Base-by-base conservation (phyloP, 176 grass and related monocot genomes). In the Lolium rigidum region DNA sequence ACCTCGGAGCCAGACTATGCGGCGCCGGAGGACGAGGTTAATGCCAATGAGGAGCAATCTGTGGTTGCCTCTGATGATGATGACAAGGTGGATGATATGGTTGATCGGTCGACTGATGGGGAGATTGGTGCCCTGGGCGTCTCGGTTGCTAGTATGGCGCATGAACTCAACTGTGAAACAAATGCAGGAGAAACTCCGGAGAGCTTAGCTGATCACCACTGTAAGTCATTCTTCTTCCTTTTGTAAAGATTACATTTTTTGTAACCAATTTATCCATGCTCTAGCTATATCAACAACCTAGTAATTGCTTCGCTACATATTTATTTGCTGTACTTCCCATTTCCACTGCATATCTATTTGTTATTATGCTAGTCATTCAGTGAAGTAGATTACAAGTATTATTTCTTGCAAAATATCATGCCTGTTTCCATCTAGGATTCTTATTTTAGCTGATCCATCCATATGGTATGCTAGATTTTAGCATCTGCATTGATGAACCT, bases 31-130 rank as follows among this genome's bases (percentile, higher is more conserved):
- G 77, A 20, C 35, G 65, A 39, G 54, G 59, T 51, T 84, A 46
- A 76, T 83, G 63, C 50, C 14, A 43, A 79, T 60, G 75, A 86
- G 49, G 93, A 86, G 76, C 89, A 91, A 48, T 56, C 69, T 61
- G 56, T 72, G 49, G 20, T 78, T 64, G 44, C 18, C 39, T 77
- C 69, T 84, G 70, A 66, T 75, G 80, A 66, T 75, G 80, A 81
- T 82, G 73, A 91, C n/a, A 90, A 76, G 51, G 74, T 28, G 44
- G 43, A 77, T 80, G 51, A 5, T 64, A 51, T 48, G 15, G 64
- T 85, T 50, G 50, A 87, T 81, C 68, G 8, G 70, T 4, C 63
- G 65, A 39, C 55, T 46, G 14, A 74, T 52, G 77, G 78, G 62
- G 76, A 74, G 21, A 85, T 71, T 78, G 21, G 58, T 26, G 4